phyloP scores from a whole-genome alignment of 768 basidiomycete genomes.

The Suillus subluteus region DNA sequence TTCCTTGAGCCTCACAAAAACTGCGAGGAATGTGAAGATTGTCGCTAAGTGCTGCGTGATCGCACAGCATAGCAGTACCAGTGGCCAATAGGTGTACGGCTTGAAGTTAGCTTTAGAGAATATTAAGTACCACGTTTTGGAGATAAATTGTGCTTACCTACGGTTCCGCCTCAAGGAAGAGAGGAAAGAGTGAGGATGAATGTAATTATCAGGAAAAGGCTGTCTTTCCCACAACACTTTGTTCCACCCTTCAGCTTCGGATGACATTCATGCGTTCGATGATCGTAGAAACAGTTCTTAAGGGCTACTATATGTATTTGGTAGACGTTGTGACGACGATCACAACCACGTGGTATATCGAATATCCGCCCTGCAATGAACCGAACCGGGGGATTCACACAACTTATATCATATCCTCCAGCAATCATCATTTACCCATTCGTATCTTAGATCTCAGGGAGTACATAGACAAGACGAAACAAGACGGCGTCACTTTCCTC shows the following conservation, averaged over 20 bases:
- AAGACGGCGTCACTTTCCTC: slow-evolving; percentile 23
- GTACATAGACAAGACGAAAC: slow-evolving; percentile 14
- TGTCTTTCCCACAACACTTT: slow-evolving; percentile 81
- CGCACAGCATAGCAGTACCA: slow-evolving; percentile 70
- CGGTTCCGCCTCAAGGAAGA: slow-evolving; percentile 79
- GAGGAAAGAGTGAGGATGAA: slow-evolving; percentile 74
- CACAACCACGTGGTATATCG: slow-evolving; percentile 20
- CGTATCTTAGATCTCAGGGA: slow-evolving; percentile 6
- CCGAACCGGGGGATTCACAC: slow-evolving; percentile 11
- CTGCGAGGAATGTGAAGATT: slow-evolving; percentile 79
- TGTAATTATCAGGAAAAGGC: slow-evolving; percentile 83
- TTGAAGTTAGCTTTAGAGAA: slow-evolving; percentile 68
- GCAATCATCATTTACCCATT: slow-evolving; percentile 17
- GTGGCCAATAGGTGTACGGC: slow-evolving; percentile 75
- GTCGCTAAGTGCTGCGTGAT: slow-evolving; percentile 85
- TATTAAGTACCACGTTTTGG: slow-evolving; percentile 12
- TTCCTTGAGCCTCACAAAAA: slow-evolving; percentile 75
- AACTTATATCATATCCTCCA: slow-evolving; percentile 1
- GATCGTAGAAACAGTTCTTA: slow-evolving; percentile 1
- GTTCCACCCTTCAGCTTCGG: slow-evolving; percentile 51
- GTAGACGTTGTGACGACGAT: slow-evolving; percentile 10
- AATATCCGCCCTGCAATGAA: slow-evolving; percentile 7
- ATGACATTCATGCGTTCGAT: slow-evolving; percentile 28
- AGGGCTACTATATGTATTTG: slow-evolving; percentile 5
- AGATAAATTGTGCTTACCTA: slow-evolving; percentile 41